phyloP scores from a whole-genome alignment of 371 early-diverging fungal genomes.

The Mortierella sp. region DNA sequence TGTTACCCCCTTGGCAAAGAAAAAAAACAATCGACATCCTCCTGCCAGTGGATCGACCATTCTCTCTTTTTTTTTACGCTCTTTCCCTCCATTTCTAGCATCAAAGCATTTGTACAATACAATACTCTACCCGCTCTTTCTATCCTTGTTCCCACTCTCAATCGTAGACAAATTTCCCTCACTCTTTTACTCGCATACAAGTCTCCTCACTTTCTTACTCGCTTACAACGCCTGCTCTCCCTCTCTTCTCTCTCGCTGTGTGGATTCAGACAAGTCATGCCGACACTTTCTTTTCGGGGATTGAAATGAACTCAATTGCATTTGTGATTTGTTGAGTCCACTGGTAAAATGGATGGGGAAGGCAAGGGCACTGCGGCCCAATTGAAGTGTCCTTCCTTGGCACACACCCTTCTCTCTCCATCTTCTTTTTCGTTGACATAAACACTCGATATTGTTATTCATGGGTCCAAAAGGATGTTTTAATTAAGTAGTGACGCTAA shows the following conservation, averaged over 20 bases:
- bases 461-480: neutral
- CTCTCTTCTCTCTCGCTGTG: neutral
- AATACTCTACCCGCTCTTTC: too few species aligned
- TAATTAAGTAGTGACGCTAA: neutral
- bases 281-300: neutral
- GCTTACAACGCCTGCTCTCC: neutral
- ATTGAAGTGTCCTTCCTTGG: neutral
- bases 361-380: neutral
- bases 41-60: too few species aligned
- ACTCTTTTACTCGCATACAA: neutral
- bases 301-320: constrained; percentile 10
- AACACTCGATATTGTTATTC: neutral
- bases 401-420: neutral
- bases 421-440: neutral
- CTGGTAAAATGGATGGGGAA: neutral
- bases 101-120: too few species aligned
- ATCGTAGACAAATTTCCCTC: too few species aligned
- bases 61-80: too few species aligned
- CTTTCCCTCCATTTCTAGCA: too few species aligned
- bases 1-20: too few species aligned
- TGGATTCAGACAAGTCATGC: neutral
- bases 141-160: too few species aligned
- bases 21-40: too few species aligned
- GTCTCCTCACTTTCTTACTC: neutral
- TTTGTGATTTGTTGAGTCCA: neutral